phyloP scores from a whole-genome alignment of 2,329 filamentous ascomycete species.

The Fusarium anthophilum region DNA sequence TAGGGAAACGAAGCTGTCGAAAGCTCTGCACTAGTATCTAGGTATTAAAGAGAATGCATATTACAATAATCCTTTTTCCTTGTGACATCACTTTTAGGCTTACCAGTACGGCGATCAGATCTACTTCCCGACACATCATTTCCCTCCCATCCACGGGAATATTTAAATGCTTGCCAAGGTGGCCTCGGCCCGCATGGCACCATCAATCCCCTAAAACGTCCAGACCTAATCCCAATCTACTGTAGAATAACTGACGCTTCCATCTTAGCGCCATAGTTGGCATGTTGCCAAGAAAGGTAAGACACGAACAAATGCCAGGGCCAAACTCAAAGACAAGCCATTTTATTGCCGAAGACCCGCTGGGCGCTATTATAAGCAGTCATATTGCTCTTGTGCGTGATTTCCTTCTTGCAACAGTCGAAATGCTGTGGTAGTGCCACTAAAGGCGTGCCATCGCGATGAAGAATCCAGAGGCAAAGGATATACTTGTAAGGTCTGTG shows the following conservation, averaged over 20 bases:
- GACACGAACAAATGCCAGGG: neutral
- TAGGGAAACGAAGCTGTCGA: too few relatives aligned
- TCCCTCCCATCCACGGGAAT: neutral
- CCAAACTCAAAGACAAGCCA: neutral
- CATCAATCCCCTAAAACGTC: neutral
- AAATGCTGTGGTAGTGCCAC: neutral
- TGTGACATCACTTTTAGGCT: neutral
- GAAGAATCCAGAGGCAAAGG: neutral
- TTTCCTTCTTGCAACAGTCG: too few relatives aligned
- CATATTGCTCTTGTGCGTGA: rapidly evolving
- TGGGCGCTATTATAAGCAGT: neutral
- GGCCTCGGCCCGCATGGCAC: neutral
- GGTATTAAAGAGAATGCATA: rapidly evolving
- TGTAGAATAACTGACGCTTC: neutral
- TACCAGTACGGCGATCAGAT: rapidly evolving
- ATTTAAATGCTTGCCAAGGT: neutral
- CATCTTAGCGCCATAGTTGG: constrained; percentile 2
- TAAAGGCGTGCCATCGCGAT: neutral
- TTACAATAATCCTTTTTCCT: neutral
- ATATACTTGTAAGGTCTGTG: neutral
- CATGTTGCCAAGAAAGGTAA: constrained; percentile 3
- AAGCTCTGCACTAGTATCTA: neutral
- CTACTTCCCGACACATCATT: neutral
- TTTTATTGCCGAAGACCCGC: neutral
- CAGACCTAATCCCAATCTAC: neutral